These are phyloP conservation scores for Pyrus hybrid DNA, from an alignment of 331 rosid species.

Conservation along the genomic window DNA sequence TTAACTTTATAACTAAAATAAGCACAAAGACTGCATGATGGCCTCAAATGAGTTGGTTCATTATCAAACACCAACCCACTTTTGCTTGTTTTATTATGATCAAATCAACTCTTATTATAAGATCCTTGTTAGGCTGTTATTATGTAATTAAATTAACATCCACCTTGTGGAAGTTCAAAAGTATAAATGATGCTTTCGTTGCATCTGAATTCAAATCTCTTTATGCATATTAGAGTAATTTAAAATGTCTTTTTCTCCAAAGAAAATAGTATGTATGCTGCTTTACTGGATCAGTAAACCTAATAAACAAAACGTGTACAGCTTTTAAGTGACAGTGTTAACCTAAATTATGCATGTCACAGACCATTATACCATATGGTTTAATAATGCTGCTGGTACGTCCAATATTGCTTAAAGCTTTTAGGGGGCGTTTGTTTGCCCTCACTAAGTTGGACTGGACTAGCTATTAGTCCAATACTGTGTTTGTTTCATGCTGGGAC, in stretches of 20 bases:
- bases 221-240: too few species aligned
- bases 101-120: constrained; percentile 3
- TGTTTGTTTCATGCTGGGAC: too few species aligned
- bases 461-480: too few species aligned
- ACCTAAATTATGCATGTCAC: constrained; percentile 10
- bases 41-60: neutral
- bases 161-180: neutral
- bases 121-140: neutral
- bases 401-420: constrained; percentile 14
- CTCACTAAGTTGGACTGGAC: too few species aligned
- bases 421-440: too few species aligned
- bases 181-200: neutral
- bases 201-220: neutral
- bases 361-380: constrained; percentile 8
- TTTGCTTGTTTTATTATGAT: neutral
- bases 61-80: too few species aligned
- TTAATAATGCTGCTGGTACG: constrained; percentile 1
- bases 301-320: constrained; percentile 8
- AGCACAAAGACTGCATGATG: neutral
- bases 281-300: constrained; percentile 1
- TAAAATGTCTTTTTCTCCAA: neutral
- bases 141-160: neutral
- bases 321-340: constrained; percentile 1
- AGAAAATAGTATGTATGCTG: neutral
- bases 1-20: neutral